Evolutionary conservation across 2,329 filamentous ascomycete species (phyloP).

Genomic region (Gremmenia infestans): DNA sequence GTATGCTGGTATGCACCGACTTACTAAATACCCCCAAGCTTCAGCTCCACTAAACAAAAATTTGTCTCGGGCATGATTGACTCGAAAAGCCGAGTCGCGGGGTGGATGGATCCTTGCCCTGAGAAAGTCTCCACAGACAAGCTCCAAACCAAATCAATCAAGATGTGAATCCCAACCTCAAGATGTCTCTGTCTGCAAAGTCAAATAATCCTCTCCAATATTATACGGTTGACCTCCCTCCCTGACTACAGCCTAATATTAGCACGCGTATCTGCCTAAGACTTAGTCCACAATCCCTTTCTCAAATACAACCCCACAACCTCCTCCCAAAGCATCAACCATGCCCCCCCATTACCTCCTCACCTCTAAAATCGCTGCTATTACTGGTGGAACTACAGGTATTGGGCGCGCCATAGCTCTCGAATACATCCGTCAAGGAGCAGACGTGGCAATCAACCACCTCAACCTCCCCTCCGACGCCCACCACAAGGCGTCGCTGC

Average conservation of each 20-base stretch:
- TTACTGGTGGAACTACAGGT: slow-evolving; percentile 81
- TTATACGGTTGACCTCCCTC: background rate
- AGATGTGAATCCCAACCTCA: background rate
- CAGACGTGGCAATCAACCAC: slow-evolving; percentile 76
- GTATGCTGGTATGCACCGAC: background rate
- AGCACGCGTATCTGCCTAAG: background rate
- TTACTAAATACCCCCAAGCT: background rate
- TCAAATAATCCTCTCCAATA: background rate
- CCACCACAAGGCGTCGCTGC: slow-evolving; percentile 47
- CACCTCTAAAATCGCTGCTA: slow-evolving; percentile 71
- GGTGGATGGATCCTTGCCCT: slow-evolving; percentile 10
- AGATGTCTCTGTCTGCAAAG: background rate
- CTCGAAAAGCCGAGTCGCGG: slow-evolving; percentile 20
- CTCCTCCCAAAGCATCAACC: slow-evolving; percentile 5
- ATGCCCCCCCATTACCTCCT: slow-evolving; percentile 46
- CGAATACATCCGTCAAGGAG: slow-evolving; percentile 72
- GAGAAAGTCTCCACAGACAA: background rate
- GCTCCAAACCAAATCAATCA: background rate
- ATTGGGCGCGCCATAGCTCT: slow-evolving; percentile 83
- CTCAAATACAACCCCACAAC: background rate
- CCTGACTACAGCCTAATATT: no score
- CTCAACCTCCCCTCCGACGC: slow-evolving; percentile 54
- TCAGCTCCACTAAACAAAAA: background rate
- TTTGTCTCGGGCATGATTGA: slow-evolving; percentile 11
- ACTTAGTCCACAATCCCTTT: background rate